Base-by-base conservation (phyloP, 495 filamentous ascomycete species). In the Echria macrotheca region DNA sequence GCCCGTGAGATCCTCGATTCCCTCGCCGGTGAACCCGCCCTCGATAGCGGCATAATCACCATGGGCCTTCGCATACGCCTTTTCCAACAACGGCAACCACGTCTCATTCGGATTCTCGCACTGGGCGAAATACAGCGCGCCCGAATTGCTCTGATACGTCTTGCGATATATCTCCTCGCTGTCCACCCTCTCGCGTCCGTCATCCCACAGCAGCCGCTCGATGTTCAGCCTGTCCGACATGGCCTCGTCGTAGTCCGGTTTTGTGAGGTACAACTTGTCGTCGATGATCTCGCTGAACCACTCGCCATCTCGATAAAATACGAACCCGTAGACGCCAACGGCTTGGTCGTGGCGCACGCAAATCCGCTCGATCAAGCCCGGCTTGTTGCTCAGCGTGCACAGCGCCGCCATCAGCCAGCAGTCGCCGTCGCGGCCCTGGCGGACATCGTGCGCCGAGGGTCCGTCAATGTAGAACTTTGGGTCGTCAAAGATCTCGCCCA, bases 51-150 rank as follows among this genome's bases (percentile, higher is more conserved):
- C 75, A 57, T 85, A 95, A 61, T 93, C 87, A 3, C 89, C 89
- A 57, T 97, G 91, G 9, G 89, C 90, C 64, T 97, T 97, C 37
- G 91, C 91, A 67, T 93, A 97, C 0, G 91, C 91, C 66, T 97
- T 97, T 60, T 97, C 91, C 3, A 97, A 77, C 38, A 97, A 68
- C 1, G 91, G 91, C 21, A 97, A 71, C 91, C 91, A 97, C 0
- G 89, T 97, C 69, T 97, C 91, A 59, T 94, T 91, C 19, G 80
- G 74, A 58, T 90, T 80, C 54, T 80, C 78, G 64, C 90, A 95
- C 56, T 89, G 86, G 1, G 89, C 88, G 69, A 94, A 95, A 55
- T 87, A 90, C 5, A 97, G 62, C 0, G 90, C 86, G 17, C 81
- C 75, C 4, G 85, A 90, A 32, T 69, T 71, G 23, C 78, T 84